Base-by-base conservation (phyloP, 345 rosid species). In the Ceriops decandra region DNA sequence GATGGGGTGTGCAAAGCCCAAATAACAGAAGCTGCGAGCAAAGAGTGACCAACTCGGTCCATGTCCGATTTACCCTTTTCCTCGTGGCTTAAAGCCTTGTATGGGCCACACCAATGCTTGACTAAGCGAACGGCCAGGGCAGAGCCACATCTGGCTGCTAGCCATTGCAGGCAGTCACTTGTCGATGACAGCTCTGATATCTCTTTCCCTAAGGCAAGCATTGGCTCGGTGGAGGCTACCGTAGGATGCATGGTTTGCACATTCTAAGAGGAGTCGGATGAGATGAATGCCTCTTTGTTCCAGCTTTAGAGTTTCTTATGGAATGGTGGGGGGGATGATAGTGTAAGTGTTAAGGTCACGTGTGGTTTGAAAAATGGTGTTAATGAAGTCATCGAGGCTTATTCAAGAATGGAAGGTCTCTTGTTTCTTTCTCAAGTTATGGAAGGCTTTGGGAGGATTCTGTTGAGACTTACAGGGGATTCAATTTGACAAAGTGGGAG, bases 91-190 rank as follows among this genome's bases (percentile, higher is more conserved):
- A 82, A 8, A 53, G 85, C 82, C 51, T 70, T 85, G 65, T 80
- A 68, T 17, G 83, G 52, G 53, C 91, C 87, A 0, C 81, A 81
- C 91, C 88, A 83, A 11, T 81, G 79, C 77, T 76, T 85, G 67
- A 83, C 72, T 3, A 85, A 75, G 13, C 82, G 83, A n/a, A 69
- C 57, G 6, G 86, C 85, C 0, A 87, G 76, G 30, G 83, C 85
- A 0, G 83, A 79, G 63, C 87, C 81, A 2, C 83, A 85, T 42
- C 69, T 52, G 13, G 82, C 80, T 0, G 87, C 82, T 6, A 85
- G 74, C 13, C 88, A 68, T 56, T 87, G 91, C 78, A 83, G 76
- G 66, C 87, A 78, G 73, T 87, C 85, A 0, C 88, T 86, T 1
- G 81, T 62, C 0, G 86, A 85, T 19, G 88, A 71, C 5, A 85